These are phyloP conservation scores for Fusarium domesticum DNA, from an alignment of 2,329 filamentous ascomycete species.

Conservation along the genomic window DNA sequence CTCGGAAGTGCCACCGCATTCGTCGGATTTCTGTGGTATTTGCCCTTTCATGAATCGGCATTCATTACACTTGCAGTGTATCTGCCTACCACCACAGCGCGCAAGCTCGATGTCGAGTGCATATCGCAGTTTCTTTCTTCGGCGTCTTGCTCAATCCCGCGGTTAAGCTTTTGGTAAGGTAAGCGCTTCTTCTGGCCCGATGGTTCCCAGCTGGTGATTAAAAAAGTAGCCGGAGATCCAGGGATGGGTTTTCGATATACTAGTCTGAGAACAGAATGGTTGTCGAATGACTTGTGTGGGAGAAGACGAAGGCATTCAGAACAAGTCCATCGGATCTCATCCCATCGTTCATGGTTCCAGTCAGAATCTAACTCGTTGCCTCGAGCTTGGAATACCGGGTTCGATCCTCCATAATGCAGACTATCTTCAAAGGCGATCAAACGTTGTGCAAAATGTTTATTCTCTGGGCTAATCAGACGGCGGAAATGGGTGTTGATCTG, in stretches of 20 bases:
- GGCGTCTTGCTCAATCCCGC: not conserved
- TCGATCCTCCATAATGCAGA: constrained; percentile 2
- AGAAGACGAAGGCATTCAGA: constrained; percentile 14
- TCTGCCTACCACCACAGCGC: constrained; percentile 4
- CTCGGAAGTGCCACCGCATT: not conserved
- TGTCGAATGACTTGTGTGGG: constrained; percentile 8
- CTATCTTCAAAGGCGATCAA: constrained; percentile 8
- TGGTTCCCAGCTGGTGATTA: constrained; percentile 10
- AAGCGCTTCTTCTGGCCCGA: no score
- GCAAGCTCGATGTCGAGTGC: constrained; percentile 1
- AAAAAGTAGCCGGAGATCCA: not conserved
- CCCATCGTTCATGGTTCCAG: constrained; percentile 2
- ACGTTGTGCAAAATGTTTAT: constrained; percentile 7
- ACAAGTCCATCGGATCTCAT: constrained; percentile 15
- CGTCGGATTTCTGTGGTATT: not conserved
- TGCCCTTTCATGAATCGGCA: constrained; percentile 6
- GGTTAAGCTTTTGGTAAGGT: not conserved
- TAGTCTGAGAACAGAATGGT: constrained; percentile 4
- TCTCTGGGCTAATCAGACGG: constrained; percentile 6
- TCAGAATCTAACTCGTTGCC: not conserved
- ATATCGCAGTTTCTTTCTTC: not conserved
- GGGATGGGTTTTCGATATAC: constrained; percentile 13
- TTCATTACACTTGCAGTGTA: constrained; percentile 10
- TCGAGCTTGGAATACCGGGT: not conserved
- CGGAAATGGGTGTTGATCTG: constrained; percentile 12